Conservation (phyloP, 495 filamentous ascomycete genomes). For the Penicillium egyptiacum region DNA sequence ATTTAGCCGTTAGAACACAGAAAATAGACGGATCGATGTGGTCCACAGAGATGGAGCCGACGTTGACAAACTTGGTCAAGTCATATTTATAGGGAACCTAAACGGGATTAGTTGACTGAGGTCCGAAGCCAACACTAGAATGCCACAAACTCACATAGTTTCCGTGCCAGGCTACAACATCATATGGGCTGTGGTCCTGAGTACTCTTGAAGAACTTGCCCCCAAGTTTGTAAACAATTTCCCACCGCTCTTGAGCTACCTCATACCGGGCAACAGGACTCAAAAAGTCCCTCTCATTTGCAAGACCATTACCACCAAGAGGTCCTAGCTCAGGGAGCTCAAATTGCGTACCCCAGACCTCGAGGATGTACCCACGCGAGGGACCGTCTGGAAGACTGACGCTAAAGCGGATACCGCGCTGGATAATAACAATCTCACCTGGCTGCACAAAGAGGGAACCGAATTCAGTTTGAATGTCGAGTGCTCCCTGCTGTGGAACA, state of each 20-base stretch:
- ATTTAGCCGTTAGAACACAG: conserved; percentile 51
- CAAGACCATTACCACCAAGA: conserved; percentile 51
- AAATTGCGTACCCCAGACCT: conserved; percentile 50
- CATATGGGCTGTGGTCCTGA: conserved; percentile 52
- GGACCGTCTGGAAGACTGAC: conserved; percentile 47
- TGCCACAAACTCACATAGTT: conserved; percentile 40
- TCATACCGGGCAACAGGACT: conserved; percentile 45
- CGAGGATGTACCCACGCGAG: conserved; percentile 50
- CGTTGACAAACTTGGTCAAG: conserved; percentile 52
- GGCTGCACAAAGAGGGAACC: conserved; percentile 49
- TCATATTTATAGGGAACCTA: conserved; percentile 52
- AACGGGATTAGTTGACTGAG: conserved; percentile 9
- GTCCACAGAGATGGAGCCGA: conserved; percentile 51
- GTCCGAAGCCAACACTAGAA: not conserved
- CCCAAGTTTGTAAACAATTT: conserved; percentile 52
- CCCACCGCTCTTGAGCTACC: conserved; percentile 42
- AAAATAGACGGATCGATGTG: conserved; percentile 55
- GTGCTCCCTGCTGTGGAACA: conserved; percentile 47
- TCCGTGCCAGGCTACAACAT: conserved; percentile 55
- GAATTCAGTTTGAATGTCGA: conserved; percentile 54
- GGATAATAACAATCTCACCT: conserved; percentile 50
- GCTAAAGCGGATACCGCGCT: conserved; percentile 49
- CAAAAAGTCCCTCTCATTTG: conserved; percentile 52
- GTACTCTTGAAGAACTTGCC: conserved; percentile 50
- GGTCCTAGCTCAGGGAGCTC: conserved; percentile 53